Base-by-base conservation (phyloP, 2,329 filamentous ascomycete species). In the Zymoseptoria tritici region DNA sequence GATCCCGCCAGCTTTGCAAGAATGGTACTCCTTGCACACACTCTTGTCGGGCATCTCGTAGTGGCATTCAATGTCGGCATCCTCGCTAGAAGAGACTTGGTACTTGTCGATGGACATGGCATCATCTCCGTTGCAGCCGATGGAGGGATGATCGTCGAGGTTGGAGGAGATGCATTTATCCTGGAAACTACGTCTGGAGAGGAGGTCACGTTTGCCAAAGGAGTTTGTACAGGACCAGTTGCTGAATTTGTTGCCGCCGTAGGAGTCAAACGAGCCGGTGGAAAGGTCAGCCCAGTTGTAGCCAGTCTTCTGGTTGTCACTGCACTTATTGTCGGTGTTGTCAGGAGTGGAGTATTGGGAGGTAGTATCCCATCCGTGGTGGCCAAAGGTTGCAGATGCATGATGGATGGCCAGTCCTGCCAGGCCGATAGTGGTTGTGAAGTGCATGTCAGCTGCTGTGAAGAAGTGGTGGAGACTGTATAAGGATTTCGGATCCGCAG, bases 31-130 rank as follows among this genome's bases (percentile, higher is more conserved):
- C 79, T 89, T 93, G 85, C 93, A 97, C 61, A 76, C 83, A 13
- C 84, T 86, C 67, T 89, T 89, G 73, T 93, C 90, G 2, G 85
- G 82, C 91, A 97, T 96, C 70, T 80, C 82, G 77, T 93, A 97
- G 79, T 90, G 83, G 79, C 96, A 91, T 75, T 93, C 86, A 57
- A 97, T 60, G 64, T 92, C 85, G 67, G 84, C 86, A 75, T 93
- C 87, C 71, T 88, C 85, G 71, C 90, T 86, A 64, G 85, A 81
- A 52, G 84, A 85, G 67, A 97, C 79, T 64, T 93, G 81, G 74
- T 96, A 83, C 68, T 84, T 80, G 65, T 79, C 83, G 70, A 96
- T 85, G 42, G 91, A 94, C 80, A 96, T 94, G 64, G 72, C 75
- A 57, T 82, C 74, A 46, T 76, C 71, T 52, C 77, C 73, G 58